phyloP scores from a whole-genome alignment of 768 basidiomycete genomes.

The Suillus clintonianus region DNA sequence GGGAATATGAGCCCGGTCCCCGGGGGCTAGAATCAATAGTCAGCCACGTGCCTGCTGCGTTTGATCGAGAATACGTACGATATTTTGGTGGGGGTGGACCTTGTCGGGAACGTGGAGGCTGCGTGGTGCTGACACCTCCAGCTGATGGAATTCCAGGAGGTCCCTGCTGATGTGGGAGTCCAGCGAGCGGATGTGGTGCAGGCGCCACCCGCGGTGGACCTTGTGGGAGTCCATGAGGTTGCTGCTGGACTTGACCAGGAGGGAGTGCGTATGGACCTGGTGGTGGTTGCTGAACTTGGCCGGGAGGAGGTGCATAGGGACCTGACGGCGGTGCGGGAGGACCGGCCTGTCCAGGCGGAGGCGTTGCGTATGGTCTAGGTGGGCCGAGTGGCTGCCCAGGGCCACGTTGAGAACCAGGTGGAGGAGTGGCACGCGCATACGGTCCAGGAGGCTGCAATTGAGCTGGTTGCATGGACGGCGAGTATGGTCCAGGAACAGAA shows the following conservation, averaged over 20 bases:
- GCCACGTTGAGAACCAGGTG: conserved; percentile 36
- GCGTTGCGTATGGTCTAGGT: conserved; percentile 29
- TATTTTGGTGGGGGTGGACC: conserved; percentile 54
- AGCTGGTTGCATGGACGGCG: conserved; percentile 27
- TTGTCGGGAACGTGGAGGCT: conserved; percentile 34
- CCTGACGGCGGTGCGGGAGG: conserved; percentile 20
- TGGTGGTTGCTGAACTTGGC: conserved; percentile 18
- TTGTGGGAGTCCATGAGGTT: conserved; percentile 35
- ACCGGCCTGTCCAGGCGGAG: conserved; percentile 14
- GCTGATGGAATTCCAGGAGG: conserved; percentile 31
- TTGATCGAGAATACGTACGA: conserved; percentile 44
- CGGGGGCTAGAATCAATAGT: conserved; percentile 58
- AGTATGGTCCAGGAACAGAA: conserved; percentile 32
- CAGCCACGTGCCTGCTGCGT: conserved; percentile 2
- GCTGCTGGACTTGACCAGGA: conserved; percentile 25
- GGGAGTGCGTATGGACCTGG: conserved; percentile 32
- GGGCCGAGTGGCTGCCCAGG: conserved; percentile 29
- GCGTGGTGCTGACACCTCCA: conserved; percentile 22
- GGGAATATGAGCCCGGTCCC: conserved; percentile 92
- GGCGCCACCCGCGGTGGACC: conserved; percentile 18
- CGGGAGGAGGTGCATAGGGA: conserved; percentile 20
- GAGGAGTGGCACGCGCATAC: conserved; percentile 43
- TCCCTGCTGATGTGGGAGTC: conserved; percentile 28
- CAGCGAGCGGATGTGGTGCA: conserved; percentile 29
- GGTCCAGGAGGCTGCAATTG: conserved; percentile 34